Percentiles rank a stretch among this genome's conserved stretches.
These are phyloP conservation scores for Saccharomycopsis malanga DNA, from an alignment of 805 yeast species.

Conservation along the genomic window DNA sequence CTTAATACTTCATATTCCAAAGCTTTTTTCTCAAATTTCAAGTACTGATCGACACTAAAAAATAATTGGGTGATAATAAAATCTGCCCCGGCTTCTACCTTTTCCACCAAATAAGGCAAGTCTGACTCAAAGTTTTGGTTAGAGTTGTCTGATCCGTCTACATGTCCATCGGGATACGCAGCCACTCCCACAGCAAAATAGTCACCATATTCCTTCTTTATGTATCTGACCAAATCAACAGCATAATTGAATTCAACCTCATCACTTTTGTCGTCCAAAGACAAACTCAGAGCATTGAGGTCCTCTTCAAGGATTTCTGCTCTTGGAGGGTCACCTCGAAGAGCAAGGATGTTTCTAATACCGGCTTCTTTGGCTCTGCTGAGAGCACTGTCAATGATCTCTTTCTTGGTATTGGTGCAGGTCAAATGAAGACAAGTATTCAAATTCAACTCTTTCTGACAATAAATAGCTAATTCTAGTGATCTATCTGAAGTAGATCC, in stretches of 20 bases:
- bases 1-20: constrained; percentile 33
- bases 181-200: constrained; percentile 95
- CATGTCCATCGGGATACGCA: constrained; percentile 97
- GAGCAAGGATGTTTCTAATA: constrained; percentile 79
- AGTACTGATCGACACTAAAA: constrained; percentile 75
- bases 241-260: constrained; percentile 67
- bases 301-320: constrained; percentile 34
- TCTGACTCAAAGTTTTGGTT: constrained; percentile 58
- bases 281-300: constrained; percentile 34
- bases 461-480: constrained; percentile 69
- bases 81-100: constrained; percentile 91
- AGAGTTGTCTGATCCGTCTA: constrained; percentile 67
- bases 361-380: constrained; percentile 66
- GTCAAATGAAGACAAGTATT: constrained; percentile 93
- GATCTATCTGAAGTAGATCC: constrained; percentile 89
- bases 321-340: constrained; percentile 94
- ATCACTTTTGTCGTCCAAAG: constrained; percentile 27
- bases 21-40: constrained; percentile 49
- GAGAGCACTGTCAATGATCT: constrained; percentile 74
- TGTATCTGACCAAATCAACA: constrained; percentile 78
- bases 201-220: constrained; percentile 61
- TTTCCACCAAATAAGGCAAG: constrained; percentile 72
- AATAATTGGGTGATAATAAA: constrained; percentile 88
- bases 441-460: constrained; percentile 68
- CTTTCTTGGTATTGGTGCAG: constrained; percentile 84